Evolutionary conservation across 495 filamentous ascomycete genomes (phyloP).

Genomic region (Thozetella sp.): DNA sequence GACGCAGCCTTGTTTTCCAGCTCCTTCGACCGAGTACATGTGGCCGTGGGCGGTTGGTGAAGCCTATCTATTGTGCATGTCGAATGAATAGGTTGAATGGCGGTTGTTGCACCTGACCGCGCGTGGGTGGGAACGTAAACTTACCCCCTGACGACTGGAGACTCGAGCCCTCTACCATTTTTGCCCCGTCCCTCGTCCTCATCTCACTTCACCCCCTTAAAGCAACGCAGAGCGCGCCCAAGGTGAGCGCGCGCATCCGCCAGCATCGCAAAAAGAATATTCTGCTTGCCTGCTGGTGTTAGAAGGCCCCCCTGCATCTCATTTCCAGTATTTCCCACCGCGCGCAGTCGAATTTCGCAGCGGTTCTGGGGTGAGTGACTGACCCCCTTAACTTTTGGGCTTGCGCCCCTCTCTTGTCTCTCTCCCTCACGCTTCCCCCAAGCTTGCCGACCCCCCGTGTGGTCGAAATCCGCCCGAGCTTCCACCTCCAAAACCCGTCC

Average conservation of each 20-base stretch:
- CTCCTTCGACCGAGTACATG: too few species aligned
- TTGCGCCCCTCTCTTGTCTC: background rate
- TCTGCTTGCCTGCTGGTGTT: background rate
- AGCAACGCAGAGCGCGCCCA: background rate
- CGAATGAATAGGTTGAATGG: background rate
- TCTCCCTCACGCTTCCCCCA: background rate
- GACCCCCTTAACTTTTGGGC: background rate
- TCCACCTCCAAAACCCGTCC: constrained; percentile 1
- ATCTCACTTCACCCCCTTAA: background rate
- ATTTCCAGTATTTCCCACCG: background rate
- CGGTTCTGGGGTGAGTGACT: background rate
- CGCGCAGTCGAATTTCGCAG: background rate
- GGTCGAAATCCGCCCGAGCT: background rate
- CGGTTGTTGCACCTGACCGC: background rate
- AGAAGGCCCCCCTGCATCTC: background rate
- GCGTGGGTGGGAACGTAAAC: background rate
- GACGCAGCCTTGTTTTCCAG: too few species aligned
- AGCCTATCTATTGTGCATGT: background rate
- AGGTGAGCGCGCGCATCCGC: background rate
- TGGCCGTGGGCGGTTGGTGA: too few species aligned
- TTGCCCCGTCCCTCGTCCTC: background rate
- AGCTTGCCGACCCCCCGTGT: background rate
- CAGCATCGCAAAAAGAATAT: background rate
- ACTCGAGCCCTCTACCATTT: background rate
- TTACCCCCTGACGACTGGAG: constrained; percentile 1